phyloP scores from a whole-genome alignment of 345 rosid species.

The Salix caprea region DNA sequence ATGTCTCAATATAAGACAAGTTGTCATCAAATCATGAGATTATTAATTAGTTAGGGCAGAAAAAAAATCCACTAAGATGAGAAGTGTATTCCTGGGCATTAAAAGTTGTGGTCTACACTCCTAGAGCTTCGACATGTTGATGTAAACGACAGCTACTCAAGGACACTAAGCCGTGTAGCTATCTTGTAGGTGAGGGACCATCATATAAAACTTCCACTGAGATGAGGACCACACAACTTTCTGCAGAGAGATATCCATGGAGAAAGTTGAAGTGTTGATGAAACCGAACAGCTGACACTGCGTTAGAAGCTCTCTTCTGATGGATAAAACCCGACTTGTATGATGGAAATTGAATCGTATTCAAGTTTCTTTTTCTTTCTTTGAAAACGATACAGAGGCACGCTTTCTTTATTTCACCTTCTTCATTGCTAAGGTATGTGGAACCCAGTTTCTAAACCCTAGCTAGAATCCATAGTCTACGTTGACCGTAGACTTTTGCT shows the following conservation, averaged over 20 bases:
- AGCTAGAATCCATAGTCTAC: neutral
- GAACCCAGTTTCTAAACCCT: constrained; percentile 16
- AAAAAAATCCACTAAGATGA: constrained; percentile 8
- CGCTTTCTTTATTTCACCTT: neutral
- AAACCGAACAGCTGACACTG: constrained; percentile 8
- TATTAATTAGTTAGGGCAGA: neutral
- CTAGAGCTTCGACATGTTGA: constrained; percentile 21
- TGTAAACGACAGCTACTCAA: constrained; percentile 29
- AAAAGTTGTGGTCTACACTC: constrained; percentile 31
- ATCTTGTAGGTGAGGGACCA: constrained; percentile 42
- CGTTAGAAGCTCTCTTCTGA: neutral
- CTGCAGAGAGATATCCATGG: constrained; percentile 28
- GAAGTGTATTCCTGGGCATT: constrained; percentile 8
- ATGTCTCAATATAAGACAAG: neutral
- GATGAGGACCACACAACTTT: constrained; percentile 44
- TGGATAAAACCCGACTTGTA: neutral
- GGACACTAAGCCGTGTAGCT: neutral
- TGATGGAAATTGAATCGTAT: constrained; percentile 15
- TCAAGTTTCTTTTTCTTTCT: constrained; percentile 16
- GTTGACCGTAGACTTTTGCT: neutral
- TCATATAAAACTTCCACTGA: constrained; percentile 15
- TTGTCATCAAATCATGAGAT: neutral
- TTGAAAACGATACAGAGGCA: neutral
- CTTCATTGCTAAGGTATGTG: constrained; percentile 15
- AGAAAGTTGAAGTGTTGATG: constrained; percentile 17